Percentiles rank a stretch among this genome's conserved stretches.
These are phyloP conservation scores for Ananas comosus DNA, from an alignment of 176 grass and related monocot genomes.

Conservation along the genomic window DNA sequence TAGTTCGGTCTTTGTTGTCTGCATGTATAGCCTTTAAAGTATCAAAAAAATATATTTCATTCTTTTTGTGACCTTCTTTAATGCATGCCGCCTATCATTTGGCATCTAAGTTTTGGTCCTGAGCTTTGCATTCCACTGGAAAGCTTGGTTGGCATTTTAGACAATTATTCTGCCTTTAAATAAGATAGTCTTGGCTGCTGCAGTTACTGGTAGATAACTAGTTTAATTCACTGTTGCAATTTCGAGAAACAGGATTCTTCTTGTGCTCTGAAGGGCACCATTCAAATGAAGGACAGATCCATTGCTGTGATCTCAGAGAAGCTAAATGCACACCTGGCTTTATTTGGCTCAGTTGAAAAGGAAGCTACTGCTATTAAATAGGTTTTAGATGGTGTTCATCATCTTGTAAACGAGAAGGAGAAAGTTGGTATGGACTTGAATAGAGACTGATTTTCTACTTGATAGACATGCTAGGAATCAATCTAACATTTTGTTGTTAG, in stretches of 20 bases:
- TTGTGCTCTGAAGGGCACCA: constrained; percentile 61
- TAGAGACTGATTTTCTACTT: constrained; percentile 7
- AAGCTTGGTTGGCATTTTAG: not conserved
- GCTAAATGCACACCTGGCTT: constrained; percentile 51
- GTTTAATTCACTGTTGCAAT: constrained; percentile 17
- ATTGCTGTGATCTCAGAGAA: constrained; percentile 63
- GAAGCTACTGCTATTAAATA: constrained; percentile 44
- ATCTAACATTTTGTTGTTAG: constrained; percentile 1
- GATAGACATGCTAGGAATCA: not conserved
- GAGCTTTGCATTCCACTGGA: not conserved
- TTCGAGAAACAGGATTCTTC: constrained; percentile 64
- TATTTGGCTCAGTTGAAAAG: constrained; percentile 66
- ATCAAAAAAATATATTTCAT: not conserved
- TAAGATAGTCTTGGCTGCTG: not conserved
- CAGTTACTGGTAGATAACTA: constrained; percentile 14
- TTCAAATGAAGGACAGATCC: constrained; percentile 69
- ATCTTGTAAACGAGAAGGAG: constrained; percentile 64
- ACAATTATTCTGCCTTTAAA: not conserved
- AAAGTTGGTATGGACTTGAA: constrained; percentile 39
- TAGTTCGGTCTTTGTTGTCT: too few relatives aligned
- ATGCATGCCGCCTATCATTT: not conserved
- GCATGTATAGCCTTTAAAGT: not conserved
- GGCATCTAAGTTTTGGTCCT: not conserved
- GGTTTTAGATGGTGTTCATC: constrained; percentile 45
- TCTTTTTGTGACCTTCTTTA: constrained; percentile 1